Conservation (phyloP, 2,329 filamentous ascomycete genomes). For the Coniella vitis region DNA sequence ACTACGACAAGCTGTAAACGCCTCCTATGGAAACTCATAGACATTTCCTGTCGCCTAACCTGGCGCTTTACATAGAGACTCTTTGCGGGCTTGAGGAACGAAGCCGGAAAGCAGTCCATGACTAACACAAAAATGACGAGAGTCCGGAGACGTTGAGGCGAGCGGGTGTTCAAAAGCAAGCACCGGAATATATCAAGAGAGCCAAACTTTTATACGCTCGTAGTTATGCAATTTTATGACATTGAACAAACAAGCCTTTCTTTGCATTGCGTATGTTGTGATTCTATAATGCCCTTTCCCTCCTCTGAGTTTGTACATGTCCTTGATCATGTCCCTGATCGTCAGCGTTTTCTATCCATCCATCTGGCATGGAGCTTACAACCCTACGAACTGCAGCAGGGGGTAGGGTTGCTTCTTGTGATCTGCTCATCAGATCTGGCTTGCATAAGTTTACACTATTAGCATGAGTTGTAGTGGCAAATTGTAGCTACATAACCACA, state of each 20-base stretch:
- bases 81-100: constrained; percentile 22
- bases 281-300: background rate
- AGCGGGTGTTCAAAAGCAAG: constrained; percentile 19
- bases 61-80: constrained; percentile 37
- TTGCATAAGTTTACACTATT: too few relatives aligned
- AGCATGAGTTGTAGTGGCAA: too few relatives aligned
- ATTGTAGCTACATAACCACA: too few relatives aligned
- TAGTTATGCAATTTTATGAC: constrained; percentile 30
- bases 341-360: too few relatives aligned
- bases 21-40: constrained; percentile 37
- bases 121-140: constrained; percentile 5
- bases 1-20: constrained; percentile 97
- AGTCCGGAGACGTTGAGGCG: background rate
- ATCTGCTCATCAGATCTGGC: too few relatives aligned
- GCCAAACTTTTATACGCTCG: constrained; percentile 29
- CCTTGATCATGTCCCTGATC: too few relatives aligned
- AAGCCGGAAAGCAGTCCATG: constrained; percentile 19
- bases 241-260: constrained; percentile 4
- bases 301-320: too few relatives aligned
- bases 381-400: too few relatives aligned
- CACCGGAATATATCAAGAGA: constrained; percentile 30
- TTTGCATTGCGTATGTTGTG: too few relatives aligned
- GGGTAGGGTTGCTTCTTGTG: too few relatives aligned
- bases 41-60: constrained; percentile 32
- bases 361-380: too few relatives aligned